A percentile compares a stretch with the other conserved stretches of the same genome.
Conservation (phyloP, 2,329 filamentous ascomycete genomes). For the Diaporthe sp. region DNA sequence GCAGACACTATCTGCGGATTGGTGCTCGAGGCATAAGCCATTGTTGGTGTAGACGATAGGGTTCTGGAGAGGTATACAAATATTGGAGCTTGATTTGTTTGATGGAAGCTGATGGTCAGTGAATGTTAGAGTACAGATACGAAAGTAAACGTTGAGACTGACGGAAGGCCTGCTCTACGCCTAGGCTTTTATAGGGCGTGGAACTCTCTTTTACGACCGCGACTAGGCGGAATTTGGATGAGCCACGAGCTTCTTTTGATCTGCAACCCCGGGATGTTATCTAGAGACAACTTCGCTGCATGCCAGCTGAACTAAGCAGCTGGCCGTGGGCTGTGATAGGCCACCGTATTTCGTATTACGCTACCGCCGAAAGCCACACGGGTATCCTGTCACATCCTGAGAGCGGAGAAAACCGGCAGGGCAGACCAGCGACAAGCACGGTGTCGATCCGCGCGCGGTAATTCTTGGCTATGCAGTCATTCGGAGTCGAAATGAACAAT, state of each 20-base stretch:
- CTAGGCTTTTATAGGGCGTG: neutral
- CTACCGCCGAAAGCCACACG: slow-evolving; percentile 8
- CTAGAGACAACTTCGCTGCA: neutral
- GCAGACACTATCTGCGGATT: slow-evolving; percentile 4
- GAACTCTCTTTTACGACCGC: neutral
- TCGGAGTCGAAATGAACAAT: neutral
- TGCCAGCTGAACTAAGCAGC: neutral
- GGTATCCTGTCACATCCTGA: neutral
- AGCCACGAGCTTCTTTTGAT: neutral
- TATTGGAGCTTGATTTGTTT: neutral
- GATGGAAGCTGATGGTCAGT: neutral
- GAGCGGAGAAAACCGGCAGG: neutral
- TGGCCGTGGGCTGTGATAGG: neutral
- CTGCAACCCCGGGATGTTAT: neutral
- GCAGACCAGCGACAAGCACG: neutral
- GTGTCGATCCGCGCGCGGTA: neutral
- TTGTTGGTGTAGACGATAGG: neutral
- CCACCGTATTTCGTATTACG: slow-evolving; percentile 10
- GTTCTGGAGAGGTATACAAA: neutral
- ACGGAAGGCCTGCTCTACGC: neutral
- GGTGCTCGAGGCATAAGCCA: slow-evolving; percentile 16
- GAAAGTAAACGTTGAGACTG: neutral
- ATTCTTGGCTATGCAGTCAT: neutral
- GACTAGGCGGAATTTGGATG: neutral
- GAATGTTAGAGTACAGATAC: neutral